Base-by-base conservation (phyloP, 371 early-diverging fungal species). In the Mucor mucedo region DNA sequence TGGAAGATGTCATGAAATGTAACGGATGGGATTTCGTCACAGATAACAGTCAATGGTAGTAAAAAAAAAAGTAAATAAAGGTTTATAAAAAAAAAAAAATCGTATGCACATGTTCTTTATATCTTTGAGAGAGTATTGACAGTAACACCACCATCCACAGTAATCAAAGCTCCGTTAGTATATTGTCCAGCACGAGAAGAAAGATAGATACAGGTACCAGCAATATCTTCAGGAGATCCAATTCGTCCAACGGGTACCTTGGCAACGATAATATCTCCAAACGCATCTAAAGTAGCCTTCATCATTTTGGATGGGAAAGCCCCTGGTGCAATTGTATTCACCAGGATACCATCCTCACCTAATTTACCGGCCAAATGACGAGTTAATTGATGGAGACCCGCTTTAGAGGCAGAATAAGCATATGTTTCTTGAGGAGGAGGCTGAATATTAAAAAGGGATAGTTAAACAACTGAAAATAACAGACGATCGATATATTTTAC, bases 241-340 rank as follows among this genome's bases (percentile, higher is more conserved):
- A 96, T 87, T 13, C 96, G 84, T 1, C 88, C 87, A 50, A 90
- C 47, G 4, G 93, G 94, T 47, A 91, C 80, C 28, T 66, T 71
- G 21, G 70, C 62, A 4, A 85, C 74, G 59, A 92, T 85, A 30
- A 65, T 66, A 14, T 88, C 86, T 8, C 84, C 83, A 73, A 82
- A 71, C 13, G 78, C 70, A 33, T 84, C 80, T 49, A 92, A 62
- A 0, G 93, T 91, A 10, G 74, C 80, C 40, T 86, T 86, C 94
- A 95, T 95, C 86, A 95, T 96, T 69, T 90, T 90, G 61, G 87
- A 88, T 63, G 85, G 84, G 74, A 94, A 97, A 0, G 93, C 83
- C 2, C 96, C 96, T 1, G 96, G 95, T 0, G 96, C 95, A 55
- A 96, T 87, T 0, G 92, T 89, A 62, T 96, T 97, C 45, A 93